These are phyloP conservation scores for Colletotrichum orchidophilum DNA, from an alignment of 2,329 filamentous ascomycete species.

Conservation along the genomic window DNA sequence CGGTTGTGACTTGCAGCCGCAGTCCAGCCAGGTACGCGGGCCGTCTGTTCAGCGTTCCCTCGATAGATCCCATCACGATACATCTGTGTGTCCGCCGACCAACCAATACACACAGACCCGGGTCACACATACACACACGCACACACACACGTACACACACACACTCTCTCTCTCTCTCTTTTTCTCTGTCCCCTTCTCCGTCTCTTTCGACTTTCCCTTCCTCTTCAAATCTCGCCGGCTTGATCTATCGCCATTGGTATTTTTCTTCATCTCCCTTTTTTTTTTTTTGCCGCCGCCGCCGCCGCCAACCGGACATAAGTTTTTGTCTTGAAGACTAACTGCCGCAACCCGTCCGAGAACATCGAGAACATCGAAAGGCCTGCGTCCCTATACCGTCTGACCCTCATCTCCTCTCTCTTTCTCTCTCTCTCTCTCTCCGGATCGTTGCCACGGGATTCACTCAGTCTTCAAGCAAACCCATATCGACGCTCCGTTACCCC, in stretches of 20 bases:
- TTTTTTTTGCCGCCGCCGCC: conserved; percentile 14
- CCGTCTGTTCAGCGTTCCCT: background rate
- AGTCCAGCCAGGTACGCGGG: background rate
- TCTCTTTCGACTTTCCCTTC: conserved; percentile 28
- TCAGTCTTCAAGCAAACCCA: background rate
- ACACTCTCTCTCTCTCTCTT: no score
- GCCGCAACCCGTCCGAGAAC: background rate
- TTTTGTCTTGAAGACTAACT: conserved; percentile 27
- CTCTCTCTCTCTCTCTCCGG: background rate
- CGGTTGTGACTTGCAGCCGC: background rate
- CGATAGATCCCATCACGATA: background rate
- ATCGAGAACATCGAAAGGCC: background rate
- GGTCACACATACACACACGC: background rate
- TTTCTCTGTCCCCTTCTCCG: no score
- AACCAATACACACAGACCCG: background rate
- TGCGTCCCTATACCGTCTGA: background rate
- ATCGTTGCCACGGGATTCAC: conserved; percentile 1
- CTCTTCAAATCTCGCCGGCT: background rate
- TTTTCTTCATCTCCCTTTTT: conserved; percentile 1
- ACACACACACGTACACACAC: background rate
- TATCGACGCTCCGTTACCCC: conserved; percentile 16
- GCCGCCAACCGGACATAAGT: background rate
- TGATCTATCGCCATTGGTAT: background rate
- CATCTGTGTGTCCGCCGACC: background rate
- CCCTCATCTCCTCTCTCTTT: background rate